Evolutionary conservation across 805 yeast genomes (phyloP).

Genomic region (Tetrapisispora iriomotensis): DNA sequence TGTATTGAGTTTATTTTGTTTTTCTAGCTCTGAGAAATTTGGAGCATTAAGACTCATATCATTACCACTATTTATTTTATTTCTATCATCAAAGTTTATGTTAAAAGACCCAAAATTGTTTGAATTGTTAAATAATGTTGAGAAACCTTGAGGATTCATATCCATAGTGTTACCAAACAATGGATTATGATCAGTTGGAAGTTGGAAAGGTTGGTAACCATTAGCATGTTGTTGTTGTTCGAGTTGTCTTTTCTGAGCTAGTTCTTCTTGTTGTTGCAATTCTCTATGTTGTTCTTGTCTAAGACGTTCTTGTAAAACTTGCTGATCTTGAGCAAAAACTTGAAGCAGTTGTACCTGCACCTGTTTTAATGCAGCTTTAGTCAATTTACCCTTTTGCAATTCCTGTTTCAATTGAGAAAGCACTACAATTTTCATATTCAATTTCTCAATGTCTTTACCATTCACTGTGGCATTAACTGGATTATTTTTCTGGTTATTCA

Average conservation of each 20-base stretch:
- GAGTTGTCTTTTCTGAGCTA: constrained; percentile 9
- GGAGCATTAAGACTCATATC: constrained; percentile 7
- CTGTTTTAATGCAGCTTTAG: constrained; percentile 24
- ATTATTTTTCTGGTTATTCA: constrained; percentile 9
- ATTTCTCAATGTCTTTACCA: constrained; percentile 10
- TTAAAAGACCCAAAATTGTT: constrained; percentile 6
- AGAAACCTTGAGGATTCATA: constrained; percentile 6
- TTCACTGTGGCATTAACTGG: constrained; percentile 10
- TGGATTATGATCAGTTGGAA: constrained; percentile 6
- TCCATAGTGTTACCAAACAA: constrained; percentile 10
- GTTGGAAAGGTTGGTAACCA: constrained; percentile 5
- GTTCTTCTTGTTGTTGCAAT: constrained; percentile 21
- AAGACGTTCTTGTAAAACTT: constrained; percentile 19
- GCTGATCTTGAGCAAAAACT: constrained; percentile 32
- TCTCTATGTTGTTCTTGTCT: constrained; percentile 17
- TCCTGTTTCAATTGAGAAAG: constrained; percentile 30
- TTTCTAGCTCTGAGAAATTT: constrained; percentile 13
- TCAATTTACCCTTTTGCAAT: constrained; percentile 27
- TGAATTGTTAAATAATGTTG: constrained; percentile 17
- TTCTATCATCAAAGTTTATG: constrained; percentile 5
- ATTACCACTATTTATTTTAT: constrained; percentile 14
- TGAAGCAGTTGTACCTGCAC: constrained; percentile 34
- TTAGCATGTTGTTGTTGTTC: constrained; percentile 14
- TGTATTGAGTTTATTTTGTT: constrained; percentile 11
- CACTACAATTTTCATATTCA: constrained; percentile 27